Base-by-base conservation (phyloP, 2,329 filamentous ascomycete genomes). In the Ramularia endophylla region DNA sequence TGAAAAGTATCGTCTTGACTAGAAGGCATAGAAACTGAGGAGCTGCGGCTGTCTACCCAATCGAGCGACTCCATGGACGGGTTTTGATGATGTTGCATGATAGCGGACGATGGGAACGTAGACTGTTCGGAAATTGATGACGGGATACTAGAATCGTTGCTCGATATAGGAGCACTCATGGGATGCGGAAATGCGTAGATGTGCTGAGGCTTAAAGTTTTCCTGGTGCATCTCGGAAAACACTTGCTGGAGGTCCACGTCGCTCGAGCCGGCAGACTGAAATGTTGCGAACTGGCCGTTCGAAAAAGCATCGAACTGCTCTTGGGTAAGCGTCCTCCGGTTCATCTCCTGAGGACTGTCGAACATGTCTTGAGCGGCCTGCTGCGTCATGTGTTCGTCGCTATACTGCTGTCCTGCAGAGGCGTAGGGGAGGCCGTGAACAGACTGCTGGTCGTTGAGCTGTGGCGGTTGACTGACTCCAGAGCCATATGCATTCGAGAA, bases 241-340 rank as follows among this genome's bases (percentile, higher is more conserved):
- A 51, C 45, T 33, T 53, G 48, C 27, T 44, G 42, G 12, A 52
- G 18, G 22, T 52, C 47, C 13, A 46, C 33, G 27, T 51, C 40
- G 8, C 46, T 47, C 5, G 50, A 42, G 35, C 51, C 53, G 12
- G 31, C 39, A 9, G 47, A 30, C 3, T 47, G 45, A 11, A 52
- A 38, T 5, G 41, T 27, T 22, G 51, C 47, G 29, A 43, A 51
- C 2, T 48, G 47, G 2, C 32, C 47, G 3, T 40, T 37, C 11
- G 46, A 44, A 27, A 60, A 58, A 4, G 57, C 60, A 40, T 64
- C 55, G 43, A 63, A 64, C 38, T 60, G 57, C 34, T 61, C 61
- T 39, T 64, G 61, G 2, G 60, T 64, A 13, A 64, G 43, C 6
- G 61, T 64, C 15, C 58, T 46, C 8, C 61, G 55, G 38, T 64